Conservation (phyloP, 306 rosid genomes). For the Cucumis sativus region DNA sequence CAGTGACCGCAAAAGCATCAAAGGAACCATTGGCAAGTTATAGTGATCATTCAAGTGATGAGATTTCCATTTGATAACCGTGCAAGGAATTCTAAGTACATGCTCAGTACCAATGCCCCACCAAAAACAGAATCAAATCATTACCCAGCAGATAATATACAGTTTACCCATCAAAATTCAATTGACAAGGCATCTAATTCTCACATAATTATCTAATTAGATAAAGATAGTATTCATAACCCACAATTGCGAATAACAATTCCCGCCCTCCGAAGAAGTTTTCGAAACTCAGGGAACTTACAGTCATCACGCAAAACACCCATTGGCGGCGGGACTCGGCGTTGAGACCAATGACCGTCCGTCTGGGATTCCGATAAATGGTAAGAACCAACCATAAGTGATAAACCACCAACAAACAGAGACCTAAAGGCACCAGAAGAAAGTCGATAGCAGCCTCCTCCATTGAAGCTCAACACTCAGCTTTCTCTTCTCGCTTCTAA, state of each 20-base stretch:
- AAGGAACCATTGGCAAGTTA: background rate
- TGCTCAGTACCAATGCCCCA: background rate
- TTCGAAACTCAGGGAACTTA: conserved; percentile 25
- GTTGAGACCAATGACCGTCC: conserved; percentile 70
- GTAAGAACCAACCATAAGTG: conserved; percentile 49
- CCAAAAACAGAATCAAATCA: background rate
- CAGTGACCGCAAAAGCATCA: background rate
- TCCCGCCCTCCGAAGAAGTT: background rate
- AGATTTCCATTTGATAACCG: background rate
- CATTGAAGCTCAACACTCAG: conserved; percentile 22
- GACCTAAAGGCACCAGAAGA: conserved; percentile 56
- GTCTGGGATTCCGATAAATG: conserved; percentile 27
- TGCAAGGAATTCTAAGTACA: background rate
- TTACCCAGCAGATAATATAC: background rate
- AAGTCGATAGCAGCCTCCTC: conserved; percentile 33
- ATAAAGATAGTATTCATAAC: background rate
- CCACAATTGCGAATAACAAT: background rate
- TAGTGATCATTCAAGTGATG: background rate
- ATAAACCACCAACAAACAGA: conserved; percentile 35
- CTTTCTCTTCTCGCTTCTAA: background rate
- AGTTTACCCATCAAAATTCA: background rate
- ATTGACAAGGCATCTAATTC: background rate
- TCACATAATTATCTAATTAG: background rate
- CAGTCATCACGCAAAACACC: conserved; percentile 62
- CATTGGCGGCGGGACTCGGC: conserved; percentile 69